phyloP scores from a whole-genome alignment of 495 filamentous ascomycete genomes.

The Neurospora sp. region DNA sequence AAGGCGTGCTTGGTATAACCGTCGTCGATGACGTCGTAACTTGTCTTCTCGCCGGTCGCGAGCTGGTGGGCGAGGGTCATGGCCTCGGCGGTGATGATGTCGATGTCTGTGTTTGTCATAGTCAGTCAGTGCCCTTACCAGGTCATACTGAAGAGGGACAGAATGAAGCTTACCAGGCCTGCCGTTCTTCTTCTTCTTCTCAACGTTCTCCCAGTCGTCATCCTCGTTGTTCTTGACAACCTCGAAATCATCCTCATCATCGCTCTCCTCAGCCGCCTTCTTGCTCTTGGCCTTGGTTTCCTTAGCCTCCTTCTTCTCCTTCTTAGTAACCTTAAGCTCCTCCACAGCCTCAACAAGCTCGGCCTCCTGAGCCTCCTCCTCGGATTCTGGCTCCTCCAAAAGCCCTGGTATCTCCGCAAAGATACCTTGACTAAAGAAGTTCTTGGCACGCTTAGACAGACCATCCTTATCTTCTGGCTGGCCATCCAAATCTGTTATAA shows the following conservation, averaged over 20 bases:
- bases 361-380: conserved; percentile 33
- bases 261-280: conserved; percentile 14
- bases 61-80: conserved; percentile 96
- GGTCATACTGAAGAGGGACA: not conserved
- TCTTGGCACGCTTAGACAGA: conserved; percentile 69
- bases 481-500: conserved; percentile 44
- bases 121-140: conserved; percentile 21
- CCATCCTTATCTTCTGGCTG: conserved; percentile 35
- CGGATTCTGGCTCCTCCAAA: conserved; percentile 42
- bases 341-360: conserved; percentile 3
- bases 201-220: conserved; percentile 58
- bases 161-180: conserved; percentile 48
- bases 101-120: conserved; percentile 56
- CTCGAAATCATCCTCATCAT: conserved; percentile 39
- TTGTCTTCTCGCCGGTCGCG: conserved; percentile 72
- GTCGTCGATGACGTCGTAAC: conserved; percentile 72
- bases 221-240: conserved; percentile 45
- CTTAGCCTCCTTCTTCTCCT: conserved; percentile 6
- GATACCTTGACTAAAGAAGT: conserved; percentile 93
- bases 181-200: conserved; percentile 58
- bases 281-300: too few relatives aligned
- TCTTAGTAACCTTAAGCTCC: conserved; percentile 1
- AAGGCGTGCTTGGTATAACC: conserved; percentile 87
- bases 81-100: conserved; percentile 96
- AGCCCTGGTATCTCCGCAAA: conserved; percentile 70